These are phyloP conservation scores for Lachancea nothofagi DNA, from an alignment of 805 yeast species.

Conservation along the genomic window DNA sequence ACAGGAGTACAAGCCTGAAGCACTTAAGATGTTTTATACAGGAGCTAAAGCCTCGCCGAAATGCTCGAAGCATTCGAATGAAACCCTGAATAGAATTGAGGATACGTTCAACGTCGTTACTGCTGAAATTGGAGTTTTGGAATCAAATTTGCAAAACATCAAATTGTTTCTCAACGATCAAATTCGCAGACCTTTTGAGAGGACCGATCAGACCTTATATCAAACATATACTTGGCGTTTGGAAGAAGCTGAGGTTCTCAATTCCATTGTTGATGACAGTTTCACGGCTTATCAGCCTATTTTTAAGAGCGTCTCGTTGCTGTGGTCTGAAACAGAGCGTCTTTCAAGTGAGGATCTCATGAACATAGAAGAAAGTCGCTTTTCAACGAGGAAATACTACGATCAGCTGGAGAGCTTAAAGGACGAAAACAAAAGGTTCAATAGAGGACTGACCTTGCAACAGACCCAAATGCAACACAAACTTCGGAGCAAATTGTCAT, in stretches of 20 bases:
- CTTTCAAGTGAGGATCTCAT: background rate
- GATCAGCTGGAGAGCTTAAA: conserved; percentile 12
- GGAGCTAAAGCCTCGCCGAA: conserved; percentile 18
- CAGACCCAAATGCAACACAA: conserved; percentile 20
- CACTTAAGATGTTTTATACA: conserved; percentile 18
- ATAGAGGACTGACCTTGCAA: conserved; percentile 19
- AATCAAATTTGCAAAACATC: conserved; percentile 28
- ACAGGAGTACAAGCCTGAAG: conserved; percentile 19
- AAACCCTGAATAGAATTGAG: conserved; percentile 19
- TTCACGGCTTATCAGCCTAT: background rate
- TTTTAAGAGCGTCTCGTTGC: background rate
- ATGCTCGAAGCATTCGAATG: conserved; percentile 14
- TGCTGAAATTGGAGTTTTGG: conserved; percentile 33
- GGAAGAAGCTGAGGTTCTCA: conserved; percentile 20
- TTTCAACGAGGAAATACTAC: conserved; percentile 1
- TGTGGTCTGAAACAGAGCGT: background rate
- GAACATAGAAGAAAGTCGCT: background rate
- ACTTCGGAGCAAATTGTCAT: conserved; percentile 22
- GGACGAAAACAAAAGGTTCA: conserved; percentile 6
- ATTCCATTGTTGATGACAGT: conserved; percentile 1
- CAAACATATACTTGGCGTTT: conserved; percentile 37
- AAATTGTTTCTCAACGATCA: conserved; percentile 34
- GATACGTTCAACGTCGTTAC: conserved; percentile 23
- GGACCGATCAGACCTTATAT: conserved; percentile 27
- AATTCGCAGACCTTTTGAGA: conserved; percentile 20